Base-by-base conservation (phyloP, 169 alveolate species). In the Hammondia hammondi region DNA sequence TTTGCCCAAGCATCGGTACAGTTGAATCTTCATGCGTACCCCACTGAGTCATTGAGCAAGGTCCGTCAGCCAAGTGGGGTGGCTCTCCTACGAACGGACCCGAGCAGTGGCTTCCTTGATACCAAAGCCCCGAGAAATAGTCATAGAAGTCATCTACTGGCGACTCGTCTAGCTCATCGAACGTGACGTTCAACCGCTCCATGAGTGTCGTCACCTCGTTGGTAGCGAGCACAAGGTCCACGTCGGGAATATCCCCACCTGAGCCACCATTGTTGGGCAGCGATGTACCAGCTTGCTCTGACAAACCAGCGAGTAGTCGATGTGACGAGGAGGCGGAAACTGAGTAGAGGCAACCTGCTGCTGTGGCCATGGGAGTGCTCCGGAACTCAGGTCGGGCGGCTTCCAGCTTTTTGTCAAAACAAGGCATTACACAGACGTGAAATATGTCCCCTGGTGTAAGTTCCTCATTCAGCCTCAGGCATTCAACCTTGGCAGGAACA, bases 401-500 rank as follows among this genome's bases (percentile, higher is more conserved):
- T 94, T 98, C 99, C 48, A 98, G 96, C 95, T 98, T 98, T 95
- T 98, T 98, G 96, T 98, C 99, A 95, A 97, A 98, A 89, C 99
- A 98, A 46, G 99, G 99, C 98, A 97, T 97, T 19, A 98, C 96
- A 46, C 98, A 96, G 48, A 97, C 98, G 81, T 98, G 98, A 85
- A 93, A 96, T 37, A 97, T 89, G 81, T 96, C 97, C 46, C 48
- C 91, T 61, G 91, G 96, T 29, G 84, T 37, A n/a, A 96, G 39
- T 46, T 77, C 88, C 21, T 61, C 93, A 6, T 32, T 48, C 35
- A 85, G 29, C 77, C 37, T 81, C 56, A 32, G 57, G 27, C 46
- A 17, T 91, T 12, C 85, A 43, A 39, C 43, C 43, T 91, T 27
- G 45, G 37, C 5, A 27, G 46, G 45, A 52, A 21, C 81, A 32